A percentile compares a stretch with the other conserved stretches of the same genome.
These are phyloP conservation scores for Diaporthe vexans DNA, from an alignment of 2,329 filamentous ascomycete genomes.

Conservation along the genomic window DNA sequence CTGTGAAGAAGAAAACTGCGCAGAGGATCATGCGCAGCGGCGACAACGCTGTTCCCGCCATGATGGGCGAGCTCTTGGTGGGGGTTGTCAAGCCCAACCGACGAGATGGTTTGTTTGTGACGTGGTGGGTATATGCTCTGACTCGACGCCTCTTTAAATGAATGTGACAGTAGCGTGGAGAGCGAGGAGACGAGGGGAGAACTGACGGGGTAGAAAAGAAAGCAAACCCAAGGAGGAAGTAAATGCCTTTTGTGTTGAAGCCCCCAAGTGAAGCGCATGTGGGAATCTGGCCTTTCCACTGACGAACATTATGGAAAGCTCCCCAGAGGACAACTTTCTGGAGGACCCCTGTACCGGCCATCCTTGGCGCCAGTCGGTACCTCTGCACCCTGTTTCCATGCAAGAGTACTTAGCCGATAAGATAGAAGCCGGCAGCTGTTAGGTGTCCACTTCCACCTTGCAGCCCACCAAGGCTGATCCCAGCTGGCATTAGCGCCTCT, in stretches of 20 bases:
- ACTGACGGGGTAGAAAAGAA: slow-evolving; percentile 3
- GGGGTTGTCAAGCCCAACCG: slow-evolving; percentile 35
- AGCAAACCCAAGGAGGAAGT: background rate
- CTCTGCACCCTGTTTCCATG: background rate
- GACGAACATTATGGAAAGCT: slow-evolving; percentile 34
- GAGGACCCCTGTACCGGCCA: slow-evolving; percentile 35
- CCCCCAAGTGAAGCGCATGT: slow-evolving; percentile 14
- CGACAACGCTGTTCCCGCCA: slow-evolving; percentile 54
- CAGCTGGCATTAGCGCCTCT: slow-evolving; percentile 14
- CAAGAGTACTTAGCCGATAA: slow-evolving; percentile 27
- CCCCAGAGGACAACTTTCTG: slow-evolving; percentile 39
- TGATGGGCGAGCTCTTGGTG: slow-evolving; percentile 49
- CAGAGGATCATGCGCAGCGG: slow-evolving; percentile 55
- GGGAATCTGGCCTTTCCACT: slow-evolving; percentile 42
- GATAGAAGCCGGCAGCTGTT: slow-evolving; percentile 16
- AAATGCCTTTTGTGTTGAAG: slow-evolving; percentile 18
- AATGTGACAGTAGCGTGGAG: slow-evolving; percentile 2
- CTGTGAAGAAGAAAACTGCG: slow-evolving; percentile 58
- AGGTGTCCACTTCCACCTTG: slow-evolving; percentile 40
- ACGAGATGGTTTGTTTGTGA: slow-evolving; percentile 7
- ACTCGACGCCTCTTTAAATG: slow-evolving; percentile 18
- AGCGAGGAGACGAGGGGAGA: background rate
- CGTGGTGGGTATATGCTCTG: background rate
- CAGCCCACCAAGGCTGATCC: slow-evolving; percentile 31
- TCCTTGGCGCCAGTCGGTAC: background rate